Conservation (phyloP, 2,329 filamentous ascomycete genomes). For the Fusarium nematophilum region DNA sequence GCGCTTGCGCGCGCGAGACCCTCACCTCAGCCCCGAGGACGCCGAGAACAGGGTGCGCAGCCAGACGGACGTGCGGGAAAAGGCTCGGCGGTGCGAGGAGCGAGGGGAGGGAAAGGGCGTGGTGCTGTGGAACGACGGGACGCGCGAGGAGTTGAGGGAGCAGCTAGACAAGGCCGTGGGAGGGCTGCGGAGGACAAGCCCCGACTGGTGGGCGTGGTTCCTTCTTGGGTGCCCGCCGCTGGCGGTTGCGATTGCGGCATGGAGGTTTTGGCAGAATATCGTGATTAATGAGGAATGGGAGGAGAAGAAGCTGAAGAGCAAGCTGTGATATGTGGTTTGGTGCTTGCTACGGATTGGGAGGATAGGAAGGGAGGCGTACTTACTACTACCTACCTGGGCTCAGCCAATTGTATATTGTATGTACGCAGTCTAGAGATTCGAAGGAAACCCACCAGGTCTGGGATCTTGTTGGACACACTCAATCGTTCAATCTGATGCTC, state of each 20-base stretch:
- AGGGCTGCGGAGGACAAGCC: slow-evolving; percentile 71
- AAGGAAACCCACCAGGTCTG: too few relatives aligned
- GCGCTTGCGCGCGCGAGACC: slow-evolving; percentile 79
- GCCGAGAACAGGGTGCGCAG: slow-evolving; percentile 87
- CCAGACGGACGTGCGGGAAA: slow-evolving; percentile 86
- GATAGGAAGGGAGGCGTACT: too few relatives aligned
- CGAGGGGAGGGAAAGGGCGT: slow-evolving; percentile 74
- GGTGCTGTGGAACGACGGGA: slow-evolving; percentile 91
- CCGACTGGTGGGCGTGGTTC: slow-evolving; percentile 86
- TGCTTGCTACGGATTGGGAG: too few relatives aligned
- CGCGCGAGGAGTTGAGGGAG: slow-evolving; percentile 73
- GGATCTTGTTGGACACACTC: too few relatives aligned
- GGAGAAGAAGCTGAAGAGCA: slow-evolving; percentile 57
- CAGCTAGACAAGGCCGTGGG: slow-evolving; percentile 75
- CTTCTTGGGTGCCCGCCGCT: slow-evolving; percentile 78
- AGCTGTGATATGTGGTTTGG: slow-evolving; percentile 22
- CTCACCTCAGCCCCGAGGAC: slow-evolving; percentile 84
- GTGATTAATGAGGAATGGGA: slow-evolving; percentile 78
- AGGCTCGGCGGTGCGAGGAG: slow-evolving; percentile 79
- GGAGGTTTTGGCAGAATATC: slow-evolving; percentile 79
- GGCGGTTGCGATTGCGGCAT: slow-evolving; percentile 74
- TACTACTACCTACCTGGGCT: too few relatives aligned
- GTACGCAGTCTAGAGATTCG: too few relatives aligned
- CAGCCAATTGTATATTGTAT: too few relatives aligned
- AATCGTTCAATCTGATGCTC: slow-evolving; percentile 1